Base-by-base conservation (phyloP, 2,329 filamentous ascomycete species). In the Lachnellula suecica region DNA sequence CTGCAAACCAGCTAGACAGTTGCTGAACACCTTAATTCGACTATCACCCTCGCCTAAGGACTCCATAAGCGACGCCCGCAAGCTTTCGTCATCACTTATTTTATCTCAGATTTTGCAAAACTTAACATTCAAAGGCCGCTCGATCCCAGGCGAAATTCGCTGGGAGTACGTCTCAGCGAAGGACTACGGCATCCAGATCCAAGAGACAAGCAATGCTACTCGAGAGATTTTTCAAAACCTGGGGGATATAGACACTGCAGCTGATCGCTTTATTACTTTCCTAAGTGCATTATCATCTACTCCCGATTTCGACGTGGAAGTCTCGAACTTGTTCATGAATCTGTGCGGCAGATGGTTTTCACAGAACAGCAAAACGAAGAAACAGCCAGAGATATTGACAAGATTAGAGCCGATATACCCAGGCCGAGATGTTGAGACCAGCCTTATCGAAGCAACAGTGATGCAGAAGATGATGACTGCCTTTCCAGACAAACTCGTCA, bases 401-500 rank as follows among this genome's bases (percentile, higher is more conserved):
- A 49, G 66, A 9, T 63, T 66, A n/a, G 56, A 65, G 4, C 52
- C 64, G 9, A 60, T 69, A 19, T 65, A 72, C 2, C 60, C 69
- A 4, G 49, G 62, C 1, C 61, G 66, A 1, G 74, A 81, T 42
- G 71, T 79, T 0, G 53, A 82, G 3, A 64, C 64, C 4, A 73
- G 75, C 4, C 70, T 91, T 1, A 68, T 79, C 5, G 77, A 87
- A 56, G 74, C 84, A 4, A 83, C 83, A 44, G 69, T 89, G 1
- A 73, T 89, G 7, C 84, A 88, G 61, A 79, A 77, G 29, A 77
- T 91, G 69, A 82, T 89, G 68, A 79, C 81, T 22, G 77, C 73
- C 42, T 78, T 85, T 42, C 79, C 84, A 1, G 79, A 85, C 20
- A 83, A 81, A 56, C 74, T 91, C 11, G 79, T 87, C 25, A 78